Percentiles rank a stretch among this genome's conserved stretches.
phyloP scores from a whole-genome alignment of 768 basidiomycete genomes.

The Lentinula edodes region DNA sequence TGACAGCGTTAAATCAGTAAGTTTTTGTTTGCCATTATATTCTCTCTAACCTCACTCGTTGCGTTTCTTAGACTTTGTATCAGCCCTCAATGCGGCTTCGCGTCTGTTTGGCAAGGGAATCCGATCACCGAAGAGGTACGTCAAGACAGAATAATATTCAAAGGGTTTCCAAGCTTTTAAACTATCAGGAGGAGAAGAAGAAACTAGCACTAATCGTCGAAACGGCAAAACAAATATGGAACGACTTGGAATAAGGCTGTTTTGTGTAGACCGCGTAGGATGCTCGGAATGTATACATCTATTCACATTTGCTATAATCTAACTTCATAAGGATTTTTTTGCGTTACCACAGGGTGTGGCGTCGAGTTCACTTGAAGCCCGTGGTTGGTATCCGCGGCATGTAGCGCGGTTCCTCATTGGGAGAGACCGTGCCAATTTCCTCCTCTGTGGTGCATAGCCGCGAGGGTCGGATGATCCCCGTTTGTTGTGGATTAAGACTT shows the following conservation, averaged over 20 bases:
- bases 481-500: too few species aligned
- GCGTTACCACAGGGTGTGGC: too few species aligned
- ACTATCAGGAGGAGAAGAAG: conserved; percentile 39
- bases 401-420: too few species aligned
- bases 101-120: conserved; percentile 54
- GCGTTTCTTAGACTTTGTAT: conserved; percentile 39
- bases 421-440: too few species aligned
- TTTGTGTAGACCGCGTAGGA: background rate
- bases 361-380: too few species aligned
- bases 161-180: background rate
- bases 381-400: too few species aligned
- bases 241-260: conserved; percentile 7
- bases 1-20: conserved; percentile 51
- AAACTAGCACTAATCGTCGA: conserved; percentile 41
- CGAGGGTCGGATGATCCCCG: too few species aligned
- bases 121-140: conserved; percentile 40
- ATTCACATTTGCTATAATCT: conserved; percentile 4
- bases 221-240: conserved; percentile 44
- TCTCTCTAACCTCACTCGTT: background rate
- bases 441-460: too few species aligned
- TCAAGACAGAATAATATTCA: background rate
- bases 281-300: background rate
- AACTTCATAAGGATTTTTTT: conserved; percentile 4
- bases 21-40: background rate
- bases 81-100: conserved; percentile 63